phyloP scores from a whole-genome alignment of 2,329 filamentous ascomycete genomes.

The Aspergillus latus region DNA sequence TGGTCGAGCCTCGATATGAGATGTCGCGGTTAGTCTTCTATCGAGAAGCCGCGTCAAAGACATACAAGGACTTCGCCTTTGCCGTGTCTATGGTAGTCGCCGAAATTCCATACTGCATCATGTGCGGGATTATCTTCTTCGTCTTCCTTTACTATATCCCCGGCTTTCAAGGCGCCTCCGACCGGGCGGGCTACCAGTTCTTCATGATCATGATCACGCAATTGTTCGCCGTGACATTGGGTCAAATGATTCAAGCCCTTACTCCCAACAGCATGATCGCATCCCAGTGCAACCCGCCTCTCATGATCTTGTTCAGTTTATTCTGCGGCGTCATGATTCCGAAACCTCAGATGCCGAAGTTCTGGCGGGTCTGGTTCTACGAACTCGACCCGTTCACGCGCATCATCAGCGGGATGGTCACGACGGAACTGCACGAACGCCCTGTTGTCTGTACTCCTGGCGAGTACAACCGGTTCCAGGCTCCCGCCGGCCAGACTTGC shows the following conservation, averaged over 20 bases:
- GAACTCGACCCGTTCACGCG: constrained; percentile 80
- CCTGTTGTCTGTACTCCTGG: constrained; percentile 59
- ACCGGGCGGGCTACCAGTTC: constrained; percentile 80
- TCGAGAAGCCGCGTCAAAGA: constrained; percentile 81
- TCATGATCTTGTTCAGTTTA: constrained; percentile 77
- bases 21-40: constrained; percentile 79
- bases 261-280: constrained; percentile 79
- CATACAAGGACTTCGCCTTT: constrained; percentile 80
- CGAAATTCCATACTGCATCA: constrained; percentile 80
- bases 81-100: constrained; percentile 72
- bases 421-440: constrained; percentile 69
- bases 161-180: constrained; percentile 63
- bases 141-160: constrained; percentile 82
- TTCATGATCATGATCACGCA: constrained; percentile 81
- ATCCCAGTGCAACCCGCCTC: constrained; percentile 75
- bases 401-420: constrained; percentile 77
- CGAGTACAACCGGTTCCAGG: constrained; percentile 68
- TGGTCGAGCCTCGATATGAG: constrained; percentile 82
- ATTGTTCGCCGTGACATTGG: constrained; percentile 78
- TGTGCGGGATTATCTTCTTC: constrained; percentile 81
- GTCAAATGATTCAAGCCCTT: constrained; percentile 71
- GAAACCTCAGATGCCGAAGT: constrained; percentile 70
- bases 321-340: constrained; percentile 89
- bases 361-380: constrained; percentile 80
- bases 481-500: constrained; percentile 66